These are phyloP conservation scores for Cordyceps militaris DNA, from an alignment of 2,329 filamentous ascomycete genomes.

Conservation along the genomic window DNA sequence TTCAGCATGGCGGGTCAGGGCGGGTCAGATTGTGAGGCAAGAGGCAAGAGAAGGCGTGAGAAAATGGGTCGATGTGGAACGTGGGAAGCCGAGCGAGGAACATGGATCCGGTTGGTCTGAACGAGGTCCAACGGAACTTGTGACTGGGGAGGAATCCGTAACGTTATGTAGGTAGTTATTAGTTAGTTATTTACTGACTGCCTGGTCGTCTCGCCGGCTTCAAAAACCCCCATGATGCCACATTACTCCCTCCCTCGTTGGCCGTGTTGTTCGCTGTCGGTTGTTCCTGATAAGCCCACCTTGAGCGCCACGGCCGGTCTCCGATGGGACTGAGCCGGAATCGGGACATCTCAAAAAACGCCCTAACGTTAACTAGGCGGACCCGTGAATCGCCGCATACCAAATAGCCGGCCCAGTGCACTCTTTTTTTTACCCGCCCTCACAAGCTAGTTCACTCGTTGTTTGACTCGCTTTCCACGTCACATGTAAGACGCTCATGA, in stretches of 20 bases:
- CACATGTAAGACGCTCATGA: background rate
- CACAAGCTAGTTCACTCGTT: too few species aligned
- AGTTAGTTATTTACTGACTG: too few species aligned
- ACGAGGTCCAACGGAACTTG: background rate
- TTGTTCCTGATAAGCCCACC: background rate
- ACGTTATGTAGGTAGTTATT: too few species aligned
- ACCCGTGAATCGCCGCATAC: background rate
- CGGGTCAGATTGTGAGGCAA: background rate
- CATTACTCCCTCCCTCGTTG: too few species aligned
- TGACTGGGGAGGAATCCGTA: background rate
- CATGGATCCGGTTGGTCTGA: background rate
- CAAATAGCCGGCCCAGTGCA: conserved; percentile 1
- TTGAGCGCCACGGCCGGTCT: background rate
- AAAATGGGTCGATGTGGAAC: conserved; percentile 13
- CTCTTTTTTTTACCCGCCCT: too few species aligned
- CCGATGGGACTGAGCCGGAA: conserved; percentile 3
- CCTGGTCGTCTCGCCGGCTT: too few species aligned
- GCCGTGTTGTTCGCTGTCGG: background rate
- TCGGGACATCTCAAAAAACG: conserved; percentile 1
- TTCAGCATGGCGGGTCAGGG: background rate
- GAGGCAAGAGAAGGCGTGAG: background rate
- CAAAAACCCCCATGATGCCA: too few species aligned
- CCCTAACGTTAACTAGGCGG: background rate
- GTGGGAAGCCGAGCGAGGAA: background rate
- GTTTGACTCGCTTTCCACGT: background rate